Percentiles rank a stretch among this genome's conserved stretches.
phyloP scores from a whole-genome alignment of 1,284 basidiomycete species.

The Anthracocystis panici-leucophaei region DNA sequence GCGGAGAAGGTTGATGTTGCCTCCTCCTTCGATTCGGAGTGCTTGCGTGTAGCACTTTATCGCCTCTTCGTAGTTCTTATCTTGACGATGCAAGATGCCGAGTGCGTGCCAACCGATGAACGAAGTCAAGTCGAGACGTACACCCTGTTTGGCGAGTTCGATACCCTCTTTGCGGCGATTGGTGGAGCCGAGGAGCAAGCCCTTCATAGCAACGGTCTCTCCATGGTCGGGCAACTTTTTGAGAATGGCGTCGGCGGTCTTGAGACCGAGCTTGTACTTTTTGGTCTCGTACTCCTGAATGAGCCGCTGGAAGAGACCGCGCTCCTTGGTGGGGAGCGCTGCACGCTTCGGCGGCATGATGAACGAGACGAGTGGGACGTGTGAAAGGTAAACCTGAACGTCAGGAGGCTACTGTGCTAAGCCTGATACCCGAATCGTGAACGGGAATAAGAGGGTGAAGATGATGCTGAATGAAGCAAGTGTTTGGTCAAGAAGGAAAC shows the following conservation, averaged over 20 bases:
- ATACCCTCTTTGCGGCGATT: constrained; percentile 74
- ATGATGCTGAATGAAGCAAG: not conserved
- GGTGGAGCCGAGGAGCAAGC: constrained; percentile 62
- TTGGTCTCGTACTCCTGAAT: constrained; percentile 84
- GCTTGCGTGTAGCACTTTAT: constrained; percentile 84
- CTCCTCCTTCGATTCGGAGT: constrained; percentile 83
- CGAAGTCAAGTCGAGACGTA: constrained; percentile 87
- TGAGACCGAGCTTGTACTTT: constrained; percentile 89
- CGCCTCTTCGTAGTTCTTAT: constrained; percentile 88
- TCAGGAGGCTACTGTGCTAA: no score
- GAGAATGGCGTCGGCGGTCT: constrained; percentile 92
- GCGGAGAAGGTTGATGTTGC: constrained; percentile 91
- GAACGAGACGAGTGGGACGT: not conserved
- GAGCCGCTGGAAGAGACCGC: constrained; percentile 86
- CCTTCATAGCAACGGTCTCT: constrained; percentile 69
- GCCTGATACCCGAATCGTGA: no score
- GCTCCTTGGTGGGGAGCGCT: constrained; percentile 83
- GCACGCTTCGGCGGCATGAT: constrained; percentile 61
- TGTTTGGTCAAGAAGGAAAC: not conserved
- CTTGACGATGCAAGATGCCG: constrained; percentile 75
- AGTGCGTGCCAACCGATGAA: constrained; percentile 99
- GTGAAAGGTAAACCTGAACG: not conserved
- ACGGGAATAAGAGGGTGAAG: not conserved
- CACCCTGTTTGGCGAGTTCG: constrained; percentile 83
- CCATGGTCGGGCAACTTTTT: constrained; percentile 97